Evolutionary conservation across 176 grass and related monocot species (phyloP).

Genomic region (Secale cereale): DNA sequence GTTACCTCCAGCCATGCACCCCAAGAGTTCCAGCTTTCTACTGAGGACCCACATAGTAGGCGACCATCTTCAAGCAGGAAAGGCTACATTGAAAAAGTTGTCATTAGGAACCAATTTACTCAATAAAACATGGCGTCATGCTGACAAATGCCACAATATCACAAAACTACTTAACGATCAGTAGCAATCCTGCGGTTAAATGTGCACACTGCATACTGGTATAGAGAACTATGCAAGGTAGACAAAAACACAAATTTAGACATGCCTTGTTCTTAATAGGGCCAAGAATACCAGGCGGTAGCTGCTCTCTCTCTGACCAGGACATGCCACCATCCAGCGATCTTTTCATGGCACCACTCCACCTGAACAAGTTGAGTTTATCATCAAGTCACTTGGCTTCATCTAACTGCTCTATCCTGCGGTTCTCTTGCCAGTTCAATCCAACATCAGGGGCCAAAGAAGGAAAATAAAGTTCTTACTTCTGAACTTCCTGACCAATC

Average conservation of each 20-base stretch:
- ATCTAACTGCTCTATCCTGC: background rate
- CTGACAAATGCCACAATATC: background rate
- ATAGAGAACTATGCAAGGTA: slow-evolving; percentile 6
- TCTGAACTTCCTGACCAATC: slow-evolving; percentile 89
- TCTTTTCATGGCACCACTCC: slow-evolving; percentile 98
- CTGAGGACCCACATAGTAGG: slow-evolving; percentile 86
- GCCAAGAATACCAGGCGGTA: slow-evolving; percentile 93
- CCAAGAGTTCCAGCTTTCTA: slow-evolving; percentile 99
- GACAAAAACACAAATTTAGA: slow-evolving; percentile 3
- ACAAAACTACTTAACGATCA: background rate
- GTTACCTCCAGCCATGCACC: slow-evolving; percentile 94
- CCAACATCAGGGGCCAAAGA: background rate
- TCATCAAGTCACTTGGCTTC: background rate
- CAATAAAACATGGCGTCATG: background rate
- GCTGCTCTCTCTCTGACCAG: slow-evolving; percentile 82
- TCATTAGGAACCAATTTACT: background rate
- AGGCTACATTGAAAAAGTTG: slow-evolving; percentile 45
- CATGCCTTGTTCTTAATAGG: slow-evolving; percentile 94
- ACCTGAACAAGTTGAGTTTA: slow-evolving; percentile 39
- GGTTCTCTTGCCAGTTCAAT: background rate
- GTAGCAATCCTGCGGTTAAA: background rate
- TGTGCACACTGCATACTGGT: background rate
- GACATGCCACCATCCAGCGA: slow-evolving; percentile 72
- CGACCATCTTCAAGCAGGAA: slow-evolving; percentile 80
- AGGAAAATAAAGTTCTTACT: slow-evolving; percentile 43